Conservation (phyloP, 1,284 basidiomycete species). For the Schizophyllum amplum region DNA sequence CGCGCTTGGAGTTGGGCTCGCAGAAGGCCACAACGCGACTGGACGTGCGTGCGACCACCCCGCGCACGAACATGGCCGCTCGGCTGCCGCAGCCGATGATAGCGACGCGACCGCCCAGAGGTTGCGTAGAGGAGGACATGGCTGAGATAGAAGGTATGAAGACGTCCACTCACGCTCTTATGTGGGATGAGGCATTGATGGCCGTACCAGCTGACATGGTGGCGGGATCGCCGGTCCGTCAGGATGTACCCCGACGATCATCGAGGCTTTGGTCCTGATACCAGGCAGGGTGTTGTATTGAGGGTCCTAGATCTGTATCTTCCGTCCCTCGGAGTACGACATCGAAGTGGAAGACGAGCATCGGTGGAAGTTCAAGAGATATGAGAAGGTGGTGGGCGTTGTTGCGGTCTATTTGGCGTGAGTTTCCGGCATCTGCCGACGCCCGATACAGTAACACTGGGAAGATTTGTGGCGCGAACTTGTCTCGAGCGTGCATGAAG, state of each 20-base stretch:
- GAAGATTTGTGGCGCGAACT: no score
- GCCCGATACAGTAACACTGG: no score
- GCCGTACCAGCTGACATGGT: neutral
- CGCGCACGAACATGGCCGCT: constrained; percentile 35
- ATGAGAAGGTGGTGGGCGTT: no score
- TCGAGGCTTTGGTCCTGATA: no score
- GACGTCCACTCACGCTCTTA: neutral
- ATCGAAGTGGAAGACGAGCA: no score
- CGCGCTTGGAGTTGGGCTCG: constrained; percentile 40
- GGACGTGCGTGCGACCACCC: constrained; percentile 30
- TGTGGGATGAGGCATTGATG: neutral
- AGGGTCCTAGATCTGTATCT: no score
- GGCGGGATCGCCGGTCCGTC: neutral
- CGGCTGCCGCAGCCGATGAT: constrained; percentile 34
- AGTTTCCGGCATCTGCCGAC: no score
- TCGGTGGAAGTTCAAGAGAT: no score
- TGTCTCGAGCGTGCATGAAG: no score
- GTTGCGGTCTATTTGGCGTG: no score
- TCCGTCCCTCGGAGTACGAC: no score
- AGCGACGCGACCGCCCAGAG: constrained; percentile 29
- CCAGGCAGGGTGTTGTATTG: no score
- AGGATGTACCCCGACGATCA: neutral
- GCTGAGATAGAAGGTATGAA: neutral
- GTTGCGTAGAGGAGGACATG: constrained; percentile 9
- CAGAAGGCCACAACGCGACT: constrained; percentile 38